Evolutionary conservation across 2,329 filamentous ascomycete genomes (phyloP).

Genomic region (Endoconidiophora polonica): DNA sequence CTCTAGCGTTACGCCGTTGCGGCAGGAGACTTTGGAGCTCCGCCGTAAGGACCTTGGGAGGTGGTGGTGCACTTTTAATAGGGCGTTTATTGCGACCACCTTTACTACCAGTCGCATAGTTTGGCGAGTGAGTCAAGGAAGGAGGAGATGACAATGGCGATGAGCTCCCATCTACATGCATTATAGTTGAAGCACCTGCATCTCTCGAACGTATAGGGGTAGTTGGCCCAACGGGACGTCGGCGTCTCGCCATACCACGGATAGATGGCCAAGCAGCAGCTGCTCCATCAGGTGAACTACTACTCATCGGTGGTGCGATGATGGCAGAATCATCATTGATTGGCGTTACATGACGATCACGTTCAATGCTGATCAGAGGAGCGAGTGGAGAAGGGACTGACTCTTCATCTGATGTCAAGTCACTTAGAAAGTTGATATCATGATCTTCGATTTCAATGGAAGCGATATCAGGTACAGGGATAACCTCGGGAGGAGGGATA

Average conservation of each 20-base stretch:
- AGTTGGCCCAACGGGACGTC: constrained; percentile 22
- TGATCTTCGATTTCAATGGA: constrained; percentile 6
- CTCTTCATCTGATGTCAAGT: constrained; percentile 10
- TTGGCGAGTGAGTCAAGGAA: constrained; percentile 50
- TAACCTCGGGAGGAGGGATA: background rate
- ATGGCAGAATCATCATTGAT: constrained; percentile 24
- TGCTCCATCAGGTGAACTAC: constrained; percentile 24
- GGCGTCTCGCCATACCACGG: constrained; percentile 31
- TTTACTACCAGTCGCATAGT: constrained; percentile 23
- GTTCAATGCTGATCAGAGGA: constrained; percentile 16
- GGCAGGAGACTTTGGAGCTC: constrained; percentile 38
- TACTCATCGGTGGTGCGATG: constrained; percentile 39
- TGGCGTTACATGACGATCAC: constrained; percentile 25
- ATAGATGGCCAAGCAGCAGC: constrained; percentile 35
- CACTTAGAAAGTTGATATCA: constrained; percentile 18
- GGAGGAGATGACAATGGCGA: constrained; percentile 47
- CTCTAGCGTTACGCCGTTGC: constrained; percentile 28
- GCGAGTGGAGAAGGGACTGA: constrained; percentile 22
- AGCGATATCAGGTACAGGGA: background rate
- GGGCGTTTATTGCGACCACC: constrained; percentile 19
- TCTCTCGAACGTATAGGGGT: constrained; percentile 21
- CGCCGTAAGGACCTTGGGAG: constrained; percentile 34
- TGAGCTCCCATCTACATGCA: constrained; percentile 19
- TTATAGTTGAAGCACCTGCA: background rate
- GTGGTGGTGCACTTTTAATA: constrained; percentile 23